Percentiles rank a stretch among this genome's conserved stretches.
These are phyloP conservation scores for Pseudomicrostroma phylloplanum DNA, from an alignment of 1,284 basidiomycete genomes.

Conservation along the genomic window DNA sequence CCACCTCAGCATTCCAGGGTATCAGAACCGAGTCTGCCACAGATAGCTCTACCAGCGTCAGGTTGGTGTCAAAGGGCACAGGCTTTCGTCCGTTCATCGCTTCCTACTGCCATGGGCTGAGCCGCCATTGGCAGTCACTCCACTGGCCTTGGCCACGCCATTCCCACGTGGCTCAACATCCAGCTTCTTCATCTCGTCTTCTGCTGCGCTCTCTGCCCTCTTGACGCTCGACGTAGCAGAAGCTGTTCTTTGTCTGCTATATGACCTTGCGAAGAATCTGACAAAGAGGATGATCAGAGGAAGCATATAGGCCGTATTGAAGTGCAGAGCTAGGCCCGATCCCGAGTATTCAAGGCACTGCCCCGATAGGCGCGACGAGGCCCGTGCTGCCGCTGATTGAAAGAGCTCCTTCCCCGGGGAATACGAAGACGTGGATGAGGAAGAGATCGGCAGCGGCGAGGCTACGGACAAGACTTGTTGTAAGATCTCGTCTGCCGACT, in stretches of 20 bases:
- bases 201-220: too few relatives aligned
- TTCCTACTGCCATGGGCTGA: too few relatives aligned
- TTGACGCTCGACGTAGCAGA: too few relatives aligned
- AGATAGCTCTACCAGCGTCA: too few relatives aligned
- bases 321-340: constrained; percentile 33
- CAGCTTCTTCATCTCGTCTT: too few relatives aligned
- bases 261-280: constrained; percentile 37
- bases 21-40: too few relatives aligned
- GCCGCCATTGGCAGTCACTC: too few relatives aligned
- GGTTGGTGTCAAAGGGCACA: too few relatives aligned
- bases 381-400: constrained; percentile 19
- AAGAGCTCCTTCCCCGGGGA: constrained; percentile 10
- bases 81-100: too few relatives aligned
- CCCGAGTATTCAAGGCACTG: constrained; percentile 32
- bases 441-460: not conserved
- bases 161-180: too few relatives aligned
- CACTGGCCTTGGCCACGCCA: too few relatives aligned
- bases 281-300: constrained; percentile 38
- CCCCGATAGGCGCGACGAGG: constrained; percentile 15
- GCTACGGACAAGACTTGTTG: not conserved
- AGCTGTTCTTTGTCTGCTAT: constrained; percentile 14
- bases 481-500: not conserved
- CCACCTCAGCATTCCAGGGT: too few relatives aligned
- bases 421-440: not conserved
- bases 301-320: constrained; percentile 40